Evolutionary conservation across 2,329 filamentous ascomycete species (phyloP).

Genomic region (Verticillium klebahnii): DNA sequence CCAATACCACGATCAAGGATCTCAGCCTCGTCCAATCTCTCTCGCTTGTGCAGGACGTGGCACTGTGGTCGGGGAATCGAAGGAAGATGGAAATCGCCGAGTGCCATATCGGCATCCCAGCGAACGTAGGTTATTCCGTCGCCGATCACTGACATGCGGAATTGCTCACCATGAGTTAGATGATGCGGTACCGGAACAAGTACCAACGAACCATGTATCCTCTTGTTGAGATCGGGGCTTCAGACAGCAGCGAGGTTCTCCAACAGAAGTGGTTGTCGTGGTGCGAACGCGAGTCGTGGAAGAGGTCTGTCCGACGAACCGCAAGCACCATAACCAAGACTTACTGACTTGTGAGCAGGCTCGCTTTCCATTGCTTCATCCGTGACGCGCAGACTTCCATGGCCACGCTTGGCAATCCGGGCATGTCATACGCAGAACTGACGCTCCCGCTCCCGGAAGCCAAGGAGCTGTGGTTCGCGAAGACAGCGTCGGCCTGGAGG

Average conservation of each 20-base stretch:
- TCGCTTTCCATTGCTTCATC: constrained; percentile 61
- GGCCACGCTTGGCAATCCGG: constrained; percentile 57
- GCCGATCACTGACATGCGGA: not conserved
- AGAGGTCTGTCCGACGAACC: constrained; percentile 37
- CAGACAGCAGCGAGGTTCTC: constrained; percentile 52
- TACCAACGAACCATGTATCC: constrained; percentile 54
- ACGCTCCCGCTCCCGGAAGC: constrained; percentile 60
- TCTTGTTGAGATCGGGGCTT: constrained; percentile 41
- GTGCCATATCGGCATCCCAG: constrained; percentile 39
- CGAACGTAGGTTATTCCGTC: constrained; percentile 30
- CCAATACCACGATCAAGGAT: constrained; percentile 40
- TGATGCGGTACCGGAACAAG: constrained; percentile 52
- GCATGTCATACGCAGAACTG: constrained; percentile 66
- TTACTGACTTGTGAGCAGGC: constrained; percentile 25
- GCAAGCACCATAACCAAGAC: not conserved
- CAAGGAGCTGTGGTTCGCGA: constrained; percentile 61
- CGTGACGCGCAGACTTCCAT: constrained; percentile 66
- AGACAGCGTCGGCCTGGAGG: constrained; percentile 62
- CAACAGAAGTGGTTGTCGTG: constrained; percentile 63
- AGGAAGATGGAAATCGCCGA: constrained; percentile 54
- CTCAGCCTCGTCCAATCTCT: constrained; percentile 45
- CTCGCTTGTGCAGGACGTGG: constrained; percentile 43
- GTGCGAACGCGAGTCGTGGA: constrained; percentile 62
- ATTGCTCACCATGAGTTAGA: constrained; percentile 22
- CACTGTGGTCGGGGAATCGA: constrained; percentile 49